phyloP scores from a whole-genome alignment of 306 rosid genomes.

The Vigna trinervia region DNA sequence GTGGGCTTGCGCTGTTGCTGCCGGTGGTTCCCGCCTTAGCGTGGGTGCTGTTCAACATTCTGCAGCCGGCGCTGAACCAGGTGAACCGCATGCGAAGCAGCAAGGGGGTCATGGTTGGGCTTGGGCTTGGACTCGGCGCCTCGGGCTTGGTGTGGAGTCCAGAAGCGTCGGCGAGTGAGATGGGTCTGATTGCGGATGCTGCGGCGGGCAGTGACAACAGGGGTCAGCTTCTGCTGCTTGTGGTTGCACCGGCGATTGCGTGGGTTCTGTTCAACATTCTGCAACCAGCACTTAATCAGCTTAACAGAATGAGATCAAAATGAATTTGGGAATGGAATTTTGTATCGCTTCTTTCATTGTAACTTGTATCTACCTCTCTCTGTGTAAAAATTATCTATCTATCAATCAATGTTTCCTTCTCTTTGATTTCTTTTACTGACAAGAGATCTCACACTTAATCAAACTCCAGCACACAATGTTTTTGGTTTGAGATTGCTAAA shows the following conservation, averaged over 20 bases:
- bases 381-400: no score
- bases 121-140: neutral
- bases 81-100: slow-evolving; percentile 69
- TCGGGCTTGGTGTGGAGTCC: slow-evolving; percentile 52
- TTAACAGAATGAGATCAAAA: slow-evolving; percentile 84
- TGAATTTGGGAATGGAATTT: slow-evolving; percentile 19
- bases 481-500: no score
- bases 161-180: slow-evolving; percentile 66
- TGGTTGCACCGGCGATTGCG: slow-evolving; percentile 76
- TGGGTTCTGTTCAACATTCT: slow-evolving; percentile 91
- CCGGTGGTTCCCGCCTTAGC: slow-evolving; percentile 83
- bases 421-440: no score
- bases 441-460: no score
- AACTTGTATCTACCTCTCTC: slow-evolving; percentile 38
- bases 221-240: slow-evolving; percentile 80
- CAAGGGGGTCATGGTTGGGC: slow-evolving; percentile 54
- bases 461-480: no score
- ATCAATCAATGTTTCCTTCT: no score
- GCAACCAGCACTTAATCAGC: slow-evolving; percentile 94
- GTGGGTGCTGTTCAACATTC: slow-evolving; percentile 92
- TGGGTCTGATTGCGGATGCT: slow-evolving; percentile 65
- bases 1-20: slow-evolving; percentile 74
- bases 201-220: slow-evolving; percentile 61
- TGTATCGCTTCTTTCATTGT: slow-evolving; percentile 38
- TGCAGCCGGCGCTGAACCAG: slow-evolving; percentile 91